Conservation (phyloP, 495 filamentous ascomycete genomes). For the Trypethelium eluteriae region DNA sequence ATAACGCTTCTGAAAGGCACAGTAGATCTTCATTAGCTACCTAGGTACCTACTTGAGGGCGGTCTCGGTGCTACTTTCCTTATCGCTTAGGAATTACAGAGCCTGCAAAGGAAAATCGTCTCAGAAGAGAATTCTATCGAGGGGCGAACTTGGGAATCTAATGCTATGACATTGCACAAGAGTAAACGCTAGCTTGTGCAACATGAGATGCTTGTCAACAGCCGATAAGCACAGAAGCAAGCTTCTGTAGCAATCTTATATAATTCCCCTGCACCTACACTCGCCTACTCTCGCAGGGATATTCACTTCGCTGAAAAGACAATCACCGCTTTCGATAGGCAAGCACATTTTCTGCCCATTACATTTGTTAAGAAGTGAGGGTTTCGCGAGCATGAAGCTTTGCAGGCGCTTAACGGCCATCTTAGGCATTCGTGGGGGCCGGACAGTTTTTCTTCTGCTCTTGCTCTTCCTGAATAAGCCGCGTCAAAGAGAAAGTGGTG, state of each 20-base stretch:
- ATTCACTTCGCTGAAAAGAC: too few species aligned
- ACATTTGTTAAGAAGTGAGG: too few species aligned
- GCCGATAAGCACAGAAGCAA: background rate
- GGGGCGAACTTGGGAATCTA: too few species aligned
- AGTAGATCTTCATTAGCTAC: background rate
- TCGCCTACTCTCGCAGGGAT: too few species aligned
- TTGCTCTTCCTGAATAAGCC: background rate
- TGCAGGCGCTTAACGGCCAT: too few species aligned
- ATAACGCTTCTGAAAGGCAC: too few species aligned
- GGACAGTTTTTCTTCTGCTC: background rate
- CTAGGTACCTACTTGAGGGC: background rate
- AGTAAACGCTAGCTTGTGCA: background rate
- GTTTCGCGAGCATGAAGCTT: too few species aligned
- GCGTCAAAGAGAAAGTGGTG: background rate
- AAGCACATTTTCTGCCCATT: too few species aligned
- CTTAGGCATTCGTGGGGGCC: too few species aligned
- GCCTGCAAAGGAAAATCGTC: background rate
- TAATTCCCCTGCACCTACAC: background rate
- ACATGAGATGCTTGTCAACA: background rate
- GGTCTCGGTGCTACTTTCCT: background rate
- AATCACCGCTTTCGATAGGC: too few species aligned
- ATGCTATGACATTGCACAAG: too few species aligned
- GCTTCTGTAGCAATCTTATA: background rate
- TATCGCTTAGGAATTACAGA: background rate
- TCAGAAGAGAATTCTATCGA: too few species aligned